Conservation (phyloP, 108 stramenopile species). For the Cyclostephanos tholiformis region DNA sequence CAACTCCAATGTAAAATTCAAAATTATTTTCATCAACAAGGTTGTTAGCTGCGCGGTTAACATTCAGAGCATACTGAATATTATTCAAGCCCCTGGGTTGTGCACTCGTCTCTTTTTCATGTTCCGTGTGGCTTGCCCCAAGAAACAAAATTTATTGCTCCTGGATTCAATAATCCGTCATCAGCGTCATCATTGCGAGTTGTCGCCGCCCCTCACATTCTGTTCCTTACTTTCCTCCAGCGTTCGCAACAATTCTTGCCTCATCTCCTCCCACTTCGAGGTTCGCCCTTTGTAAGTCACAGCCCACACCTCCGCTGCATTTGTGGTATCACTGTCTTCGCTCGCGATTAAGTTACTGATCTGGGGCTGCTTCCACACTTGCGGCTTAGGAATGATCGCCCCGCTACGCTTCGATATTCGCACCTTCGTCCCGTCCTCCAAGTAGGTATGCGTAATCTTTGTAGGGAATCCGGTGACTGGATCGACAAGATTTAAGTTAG, state of each 20-base stretch:
- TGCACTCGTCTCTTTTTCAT: too few relatives aligned
- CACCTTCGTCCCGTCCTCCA: conserved; percentile 96
- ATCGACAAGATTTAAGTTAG: conserved; percentile 89
- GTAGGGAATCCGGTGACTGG: conserved; percentile 86
- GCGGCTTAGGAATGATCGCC: conserved; percentile 91
- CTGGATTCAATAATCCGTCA: neutral
- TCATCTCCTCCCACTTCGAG: conserved; percentile 44
- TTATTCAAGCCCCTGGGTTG: too few relatives aligned
- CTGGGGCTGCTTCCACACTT: conserved; percentile 67
- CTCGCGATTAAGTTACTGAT: conserved; percentile 60
- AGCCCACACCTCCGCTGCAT: conserved; percentile 79
- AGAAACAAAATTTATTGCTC: too few relatives aligned
- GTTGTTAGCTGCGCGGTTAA: too few relatives aligned
- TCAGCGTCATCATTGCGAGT: neutral
- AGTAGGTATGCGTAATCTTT: conserved; percentile 66
- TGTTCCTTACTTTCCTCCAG: conserved; percentile 29
- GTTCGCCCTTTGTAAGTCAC: conserved; percentile 56
- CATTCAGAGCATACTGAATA: too few relatives aligned
- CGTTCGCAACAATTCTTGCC: conserved; percentile 41
- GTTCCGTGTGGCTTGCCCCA: too few relatives aligned
- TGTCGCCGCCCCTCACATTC: neutral
- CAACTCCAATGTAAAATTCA: too few relatives aligned
- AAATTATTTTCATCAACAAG: too few relatives aligned
- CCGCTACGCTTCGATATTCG: conserved; percentile 89
- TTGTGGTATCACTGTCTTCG: conserved; percentile 70